Percentiles rank a stretch among this genome's conserved stretches.
phyloP scores from a whole-genome alignment of 2,329 filamentous ascomycete species.

The Torrubiellomyces zombiae region DNA sequence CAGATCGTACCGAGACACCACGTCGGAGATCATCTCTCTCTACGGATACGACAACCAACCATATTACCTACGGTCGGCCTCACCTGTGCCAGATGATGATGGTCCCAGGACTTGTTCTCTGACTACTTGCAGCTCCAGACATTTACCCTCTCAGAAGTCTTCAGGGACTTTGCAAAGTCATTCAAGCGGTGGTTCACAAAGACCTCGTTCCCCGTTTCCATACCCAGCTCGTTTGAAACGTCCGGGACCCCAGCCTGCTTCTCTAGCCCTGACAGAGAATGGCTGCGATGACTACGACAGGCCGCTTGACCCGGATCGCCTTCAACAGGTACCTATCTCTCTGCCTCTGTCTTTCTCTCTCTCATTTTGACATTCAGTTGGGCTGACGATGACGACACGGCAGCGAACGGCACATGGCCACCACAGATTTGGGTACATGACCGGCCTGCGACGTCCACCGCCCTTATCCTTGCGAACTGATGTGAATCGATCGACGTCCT shows the following conservation, averaged over 20 bases:
- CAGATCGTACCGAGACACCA: slow-evolving; percentile 33
- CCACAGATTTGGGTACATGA: slow-evolving; percentile 21
- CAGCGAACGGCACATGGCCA: slow-evolving; percentile 28
- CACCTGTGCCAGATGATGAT: slow-evolving; percentile 26
- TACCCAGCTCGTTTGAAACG: slow-evolving; percentile 41
- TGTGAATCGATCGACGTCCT: slow-evolving; percentile 22
- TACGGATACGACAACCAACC: slow-evolving; percentile 34
- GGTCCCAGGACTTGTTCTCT: slow-evolving; percentile 36
- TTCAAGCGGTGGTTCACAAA: slow-evolving; percentile 25
- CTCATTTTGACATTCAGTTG: slow-evolving; percentile 1
- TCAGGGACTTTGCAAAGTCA: slow-evolving; percentile 31
- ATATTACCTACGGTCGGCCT: slow-evolving; percentile 24
- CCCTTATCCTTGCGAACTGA: slow-evolving; percentile 23
- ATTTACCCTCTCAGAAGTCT: slow-evolving; percentile 29
- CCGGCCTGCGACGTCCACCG: slow-evolving; percentile 17
- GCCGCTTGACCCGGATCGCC: slow-evolving; percentile 32
- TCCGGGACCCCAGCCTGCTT: slow-evolving; percentile 31
- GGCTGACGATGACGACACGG: slow-evolving; percentile 4
- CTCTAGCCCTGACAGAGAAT: slow-evolving; percentile 30
- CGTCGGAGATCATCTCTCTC: slow-evolving; percentile 39
- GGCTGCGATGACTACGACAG: slow-evolving; percentile 31
- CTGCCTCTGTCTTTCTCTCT: neutral
- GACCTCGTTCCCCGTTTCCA: slow-evolving; percentile 41
- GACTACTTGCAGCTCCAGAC: slow-evolving; percentile 31
- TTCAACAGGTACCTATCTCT: slow-evolving; percentile 23